phyloP scores from a whole-genome alignment of 139 green algal genomes.

The Coelastrella sp. region DNA sequence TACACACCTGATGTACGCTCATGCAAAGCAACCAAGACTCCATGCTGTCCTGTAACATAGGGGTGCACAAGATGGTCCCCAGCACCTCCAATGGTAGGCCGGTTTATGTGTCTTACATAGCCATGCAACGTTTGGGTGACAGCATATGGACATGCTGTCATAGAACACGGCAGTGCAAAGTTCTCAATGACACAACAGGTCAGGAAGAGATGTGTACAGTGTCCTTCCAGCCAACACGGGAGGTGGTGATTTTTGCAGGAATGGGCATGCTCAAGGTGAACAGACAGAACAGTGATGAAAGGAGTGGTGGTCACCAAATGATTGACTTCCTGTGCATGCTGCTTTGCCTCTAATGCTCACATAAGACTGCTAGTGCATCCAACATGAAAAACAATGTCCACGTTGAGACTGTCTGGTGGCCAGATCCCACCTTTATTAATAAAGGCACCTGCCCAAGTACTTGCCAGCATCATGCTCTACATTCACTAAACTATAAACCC shows the following conservation, averaged over 20 bases:
- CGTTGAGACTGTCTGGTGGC: too few relatives aligned
- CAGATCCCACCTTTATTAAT: too few relatives aligned
- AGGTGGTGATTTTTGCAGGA: not conserved
- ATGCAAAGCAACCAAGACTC: not conserved
- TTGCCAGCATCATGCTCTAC: too few relatives aligned
- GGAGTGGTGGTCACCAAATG: not conserved
- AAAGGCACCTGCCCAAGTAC: too few relatives aligned
- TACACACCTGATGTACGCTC: not conserved
- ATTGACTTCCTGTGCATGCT: too few relatives aligned
- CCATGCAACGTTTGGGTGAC: slow-evolving; percentile 14
- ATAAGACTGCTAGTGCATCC: too few relatives aligned
- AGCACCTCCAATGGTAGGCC: not conserved
- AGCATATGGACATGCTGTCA: slow-evolving; percentile 16
- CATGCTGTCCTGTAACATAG: not conserved
- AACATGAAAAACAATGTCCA: too few relatives aligned
- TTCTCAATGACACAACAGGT: not conserved
- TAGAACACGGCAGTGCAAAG: not conserved
- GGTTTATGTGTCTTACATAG: slow-evolving; percentile 20
- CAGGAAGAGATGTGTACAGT: not conserved
- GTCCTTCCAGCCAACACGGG: not conserved
- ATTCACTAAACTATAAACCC: too few relatives aligned
- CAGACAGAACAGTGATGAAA: not conserved
- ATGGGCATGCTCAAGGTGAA: slow-evolving; percentile 21
- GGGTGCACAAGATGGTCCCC: slow-evolving; percentile 14
- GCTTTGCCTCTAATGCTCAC: too few relatives aligned